Conservation (phyloP, 2,329 filamentous ascomycete species). For the Scopulariopsis brevicaulis region DNA sequence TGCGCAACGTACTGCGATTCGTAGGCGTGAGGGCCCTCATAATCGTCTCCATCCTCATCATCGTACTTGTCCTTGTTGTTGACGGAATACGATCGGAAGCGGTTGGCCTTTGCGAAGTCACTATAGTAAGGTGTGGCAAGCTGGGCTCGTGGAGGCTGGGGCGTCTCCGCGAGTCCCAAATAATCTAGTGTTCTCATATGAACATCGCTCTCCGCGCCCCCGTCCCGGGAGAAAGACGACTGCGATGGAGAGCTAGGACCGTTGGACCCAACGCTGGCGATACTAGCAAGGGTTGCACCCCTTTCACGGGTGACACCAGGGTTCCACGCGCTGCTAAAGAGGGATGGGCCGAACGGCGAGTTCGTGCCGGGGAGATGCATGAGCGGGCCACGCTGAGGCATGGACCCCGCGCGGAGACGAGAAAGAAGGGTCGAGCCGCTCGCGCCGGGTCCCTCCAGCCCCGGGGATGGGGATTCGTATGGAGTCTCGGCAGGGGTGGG, state of each 20-base stretch:
- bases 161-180: constrained; percentile 85
- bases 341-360: constrained; percentile 74
- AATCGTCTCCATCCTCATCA: constrained; percentile 74
- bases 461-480: constrained; percentile 59
- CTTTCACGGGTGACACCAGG: constrained; percentile 59
- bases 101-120: constrained; percentile 67
- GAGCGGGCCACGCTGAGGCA: constrained; percentile 77
- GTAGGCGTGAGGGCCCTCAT: constrained; percentile 31
- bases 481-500: constrained; percentile 81
- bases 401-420: constrained; percentile 79
- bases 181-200: constrained; percentile 88
- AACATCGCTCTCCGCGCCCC: constrained; percentile 75
- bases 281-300: constrained; percentile 71
- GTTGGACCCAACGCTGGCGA: constrained; percentile 77
- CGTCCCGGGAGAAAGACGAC: constrained; percentile 77
- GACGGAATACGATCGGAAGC: constrained; percentile 94
- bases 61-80: constrained; percentile 98
- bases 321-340: constrained; percentile 78
- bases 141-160: constrained; percentile 66
- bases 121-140: constrained; percentile 65
- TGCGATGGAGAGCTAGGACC: constrained; percentile 78
- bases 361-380: constrained; percentile 39
- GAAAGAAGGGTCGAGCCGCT: constrained; percentile 67
- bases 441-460: constrained; percentile 34
- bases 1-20: constrained; percentile 49